phyloP scores from a whole-genome alignment of 2,329 filamentous ascomycete genomes.

The Colletotrichum gigasporum region DNA sequence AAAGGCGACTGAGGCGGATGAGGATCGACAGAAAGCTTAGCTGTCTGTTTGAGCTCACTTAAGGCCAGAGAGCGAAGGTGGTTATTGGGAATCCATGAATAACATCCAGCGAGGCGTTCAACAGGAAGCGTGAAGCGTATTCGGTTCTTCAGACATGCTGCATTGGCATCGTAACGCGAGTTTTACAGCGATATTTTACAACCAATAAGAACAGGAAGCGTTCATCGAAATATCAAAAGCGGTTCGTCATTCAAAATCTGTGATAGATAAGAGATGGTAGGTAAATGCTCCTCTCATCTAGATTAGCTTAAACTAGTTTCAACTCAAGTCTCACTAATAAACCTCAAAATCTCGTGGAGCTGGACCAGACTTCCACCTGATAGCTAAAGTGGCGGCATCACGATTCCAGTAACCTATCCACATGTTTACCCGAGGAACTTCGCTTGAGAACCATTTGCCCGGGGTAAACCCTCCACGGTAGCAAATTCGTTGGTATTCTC shows the following conservation, averaged over 20 bases:
- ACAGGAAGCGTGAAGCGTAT: not conserved
- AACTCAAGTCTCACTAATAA: not conserved
- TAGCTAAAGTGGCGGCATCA: not conserved
- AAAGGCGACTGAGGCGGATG: not conserved
- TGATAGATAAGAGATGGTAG: not conserved
- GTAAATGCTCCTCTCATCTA: too few species aligned
- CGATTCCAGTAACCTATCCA: not conserved
- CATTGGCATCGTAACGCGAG: not conserved
- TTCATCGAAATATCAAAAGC: too few species aligned
- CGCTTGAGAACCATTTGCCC: not conserved
- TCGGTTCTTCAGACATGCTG: too few species aligned
- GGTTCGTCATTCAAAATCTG: not conserved
- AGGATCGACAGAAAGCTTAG: constrained; percentile 21
- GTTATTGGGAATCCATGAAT: too few species aligned
- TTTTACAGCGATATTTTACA: not conserved
- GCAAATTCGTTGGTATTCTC: not conserved
- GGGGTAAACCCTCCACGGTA: not conserved
- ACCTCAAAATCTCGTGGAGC: not conserved
- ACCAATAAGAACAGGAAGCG: not conserved
- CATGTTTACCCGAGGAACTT: not conserved
- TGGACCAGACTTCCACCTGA: not conserved
- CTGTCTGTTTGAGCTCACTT: not conserved
- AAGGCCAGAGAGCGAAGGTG: too few species aligned
- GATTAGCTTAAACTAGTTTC: not conserved
- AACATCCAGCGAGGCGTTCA: not conserved